Conservation (phyloP, 139 green algal species). For the Choricystis sp. region DNA sequence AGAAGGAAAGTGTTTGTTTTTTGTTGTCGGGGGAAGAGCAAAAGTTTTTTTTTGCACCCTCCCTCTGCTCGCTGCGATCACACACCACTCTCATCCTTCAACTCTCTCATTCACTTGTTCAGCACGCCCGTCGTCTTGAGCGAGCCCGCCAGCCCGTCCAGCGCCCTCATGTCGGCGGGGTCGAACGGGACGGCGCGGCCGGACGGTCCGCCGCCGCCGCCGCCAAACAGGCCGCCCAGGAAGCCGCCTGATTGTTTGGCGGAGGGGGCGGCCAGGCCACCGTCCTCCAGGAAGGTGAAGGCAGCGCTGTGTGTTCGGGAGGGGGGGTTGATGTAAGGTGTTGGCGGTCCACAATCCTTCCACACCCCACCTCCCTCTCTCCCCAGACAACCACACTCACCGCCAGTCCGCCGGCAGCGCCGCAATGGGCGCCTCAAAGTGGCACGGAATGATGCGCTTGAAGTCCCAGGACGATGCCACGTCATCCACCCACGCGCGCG, state of each 20-base stretch:
- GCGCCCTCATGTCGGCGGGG: slow-evolving; percentile 22
- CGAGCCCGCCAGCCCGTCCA: slow-evolving; percentile 16
- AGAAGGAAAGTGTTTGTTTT: too few relatives aligned
- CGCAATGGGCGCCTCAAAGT: slow-evolving; percentile 69
- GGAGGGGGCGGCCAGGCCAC: too few relatives aligned
- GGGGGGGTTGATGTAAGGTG: too few relatives aligned
- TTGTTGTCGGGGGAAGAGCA: too few relatives aligned
- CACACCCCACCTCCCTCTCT: too few relatives aligned
- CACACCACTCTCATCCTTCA: too few relatives aligned
- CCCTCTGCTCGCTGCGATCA: too few relatives aligned
- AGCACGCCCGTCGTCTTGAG: slow-evolving; percentile 20
- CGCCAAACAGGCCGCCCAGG: slow-evolving; percentile 6
- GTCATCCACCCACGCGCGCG: slow-evolving; percentile 55
- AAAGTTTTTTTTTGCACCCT: too few relatives aligned
- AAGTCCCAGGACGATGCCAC: slow-evolving; percentile 70
- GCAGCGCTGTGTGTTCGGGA: too few relatives aligned
- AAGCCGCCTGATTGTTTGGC: too few relatives aligned
- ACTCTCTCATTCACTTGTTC: slow-evolving; percentile 21
- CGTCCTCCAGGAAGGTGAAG: slow-evolving; percentile 28
- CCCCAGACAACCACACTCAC: too few relatives aligned
- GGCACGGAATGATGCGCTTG: slow-evolving; percentile 66
- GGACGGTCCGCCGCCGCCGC: background rate
- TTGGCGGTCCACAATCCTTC: too few relatives aligned
- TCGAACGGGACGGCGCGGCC: slow-evolving; percentile 6
- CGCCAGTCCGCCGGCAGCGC: slow-evolving; percentile 22